phyloP scores from a whole-genome alignment of 2,329 filamentous ascomycete genomes.

The Epichloe baconii region DNA sequence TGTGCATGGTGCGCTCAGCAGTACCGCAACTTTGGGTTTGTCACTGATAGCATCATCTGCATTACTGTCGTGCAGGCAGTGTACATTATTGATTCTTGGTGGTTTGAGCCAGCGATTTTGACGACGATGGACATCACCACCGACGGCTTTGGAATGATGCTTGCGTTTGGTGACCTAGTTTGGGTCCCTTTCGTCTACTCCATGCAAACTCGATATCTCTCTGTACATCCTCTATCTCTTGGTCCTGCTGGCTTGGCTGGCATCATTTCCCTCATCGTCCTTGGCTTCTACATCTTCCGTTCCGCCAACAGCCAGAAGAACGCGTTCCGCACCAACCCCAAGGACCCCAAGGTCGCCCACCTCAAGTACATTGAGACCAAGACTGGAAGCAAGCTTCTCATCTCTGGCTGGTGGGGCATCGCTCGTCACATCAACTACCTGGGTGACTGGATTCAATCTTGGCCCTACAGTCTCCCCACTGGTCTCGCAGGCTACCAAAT shows the following conservation, averaged over 20 bases:
- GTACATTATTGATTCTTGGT: conserved; percentile 74
- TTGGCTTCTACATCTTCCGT: conserved; percentile 87
- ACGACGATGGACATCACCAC: conserved; percentile 91
- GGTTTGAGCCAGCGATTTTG: conserved; percentile 77
- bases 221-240: conserved; percentile 68
- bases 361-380: conserved; percentile 79
- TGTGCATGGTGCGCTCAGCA: conserved; percentile 77
- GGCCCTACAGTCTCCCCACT: conserved; percentile 81
- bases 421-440: conserved; percentile 93
- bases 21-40: conserved; percentile 68
- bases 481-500: conserved; percentile 73
- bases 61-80: conserved; percentile 64
- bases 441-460: conserved; percentile 88
- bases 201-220: conserved; percentile 71
- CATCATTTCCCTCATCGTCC: conserved; percentile 52
- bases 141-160: conserved; percentile 92
- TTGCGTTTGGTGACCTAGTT: conserved; percentile 80
- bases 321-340: conserved; percentile 75
- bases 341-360: conserved; percentile 65
- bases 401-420: conserved; percentile 85
- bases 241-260: conserved; percentile 51
- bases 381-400: conserved; percentile 66
- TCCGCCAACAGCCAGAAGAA: conserved; percentile 94
- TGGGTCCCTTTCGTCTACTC: conserved; percentile 91
- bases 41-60: conserved; percentile 77